Percentiles rank a stretch among this genome's conserved stretches.
phyloP scores from a whole-genome alignment of 73 alveolate genomes.

The Paramecium sonneborni region DNA sequence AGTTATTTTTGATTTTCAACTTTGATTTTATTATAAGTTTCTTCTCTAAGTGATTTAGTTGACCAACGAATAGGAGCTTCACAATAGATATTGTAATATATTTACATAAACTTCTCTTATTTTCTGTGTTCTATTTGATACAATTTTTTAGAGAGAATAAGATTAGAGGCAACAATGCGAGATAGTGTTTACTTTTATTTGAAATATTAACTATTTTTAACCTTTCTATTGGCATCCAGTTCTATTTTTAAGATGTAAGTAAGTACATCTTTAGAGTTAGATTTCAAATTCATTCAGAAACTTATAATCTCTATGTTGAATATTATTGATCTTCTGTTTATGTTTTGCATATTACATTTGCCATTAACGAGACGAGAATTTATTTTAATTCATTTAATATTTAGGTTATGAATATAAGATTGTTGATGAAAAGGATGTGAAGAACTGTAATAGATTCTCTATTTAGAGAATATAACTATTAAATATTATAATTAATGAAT shows the following conservation, averaged over 20 bases:
- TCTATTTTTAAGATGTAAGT: background rate
- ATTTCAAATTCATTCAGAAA: background rate
- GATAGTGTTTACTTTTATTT: background rate
- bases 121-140: background rate
- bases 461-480: background rate
- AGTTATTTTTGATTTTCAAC: background rate
- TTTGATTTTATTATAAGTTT: background rate
- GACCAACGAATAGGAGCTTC: background rate
- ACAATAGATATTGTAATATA: no score
- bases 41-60: background rate
- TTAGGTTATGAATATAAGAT: background rate
- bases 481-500: constrained; percentile 2
- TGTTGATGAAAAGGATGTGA: background rate
- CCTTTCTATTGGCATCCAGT: background rate
- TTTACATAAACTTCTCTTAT: background rate
- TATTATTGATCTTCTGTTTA: background rate
- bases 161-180: background rate
- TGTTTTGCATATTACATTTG: background rate
- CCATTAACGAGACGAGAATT: background rate
- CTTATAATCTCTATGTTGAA: background rate
- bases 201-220: background rate
- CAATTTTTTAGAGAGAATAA: background rate
- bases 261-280: background rate
- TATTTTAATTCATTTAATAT: background rate
- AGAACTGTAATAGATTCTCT: background rate